phyloP scores from a whole-genome alignment of 768 basidiomycete genomes.

The Kwoniella mangroviensis region DNA sequence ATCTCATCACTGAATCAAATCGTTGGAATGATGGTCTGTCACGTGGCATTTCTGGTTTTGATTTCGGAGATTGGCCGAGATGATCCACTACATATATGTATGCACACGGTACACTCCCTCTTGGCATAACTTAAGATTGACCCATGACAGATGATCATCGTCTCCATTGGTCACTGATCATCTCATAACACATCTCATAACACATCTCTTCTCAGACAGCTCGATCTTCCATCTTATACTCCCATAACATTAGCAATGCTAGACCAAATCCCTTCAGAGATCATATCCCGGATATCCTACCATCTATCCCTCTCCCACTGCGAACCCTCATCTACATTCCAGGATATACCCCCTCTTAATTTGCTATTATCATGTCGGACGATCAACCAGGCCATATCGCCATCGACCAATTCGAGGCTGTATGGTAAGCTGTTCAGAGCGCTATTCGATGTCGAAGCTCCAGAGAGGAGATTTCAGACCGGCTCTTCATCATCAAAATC shows the following conservation, averaged over 20 bases:
- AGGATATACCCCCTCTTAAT: slow-evolving; percentile 29
- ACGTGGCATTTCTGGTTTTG: too few species aligned
- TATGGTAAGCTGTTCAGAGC: slow-evolving; percentile 46
- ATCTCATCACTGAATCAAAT: too few species aligned
- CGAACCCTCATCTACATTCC: background rate
- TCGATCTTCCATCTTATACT: too few species aligned
- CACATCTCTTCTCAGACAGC: background rate
- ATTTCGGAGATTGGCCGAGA: too few species aligned
- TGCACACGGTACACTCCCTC: too few species aligned
- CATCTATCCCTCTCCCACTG: slow-evolving; percentile 61
- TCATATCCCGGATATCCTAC: slow-evolving; percentile 78
- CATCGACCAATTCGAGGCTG: slow-evolving; percentile 42
- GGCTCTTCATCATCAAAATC: background rate
- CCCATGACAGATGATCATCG: background rate
- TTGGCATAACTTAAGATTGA: background rate
- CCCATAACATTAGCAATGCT: slow-evolving; percentile 49
- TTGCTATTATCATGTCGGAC: slow-evolving; percentile 42
- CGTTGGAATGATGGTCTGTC: too few species aligned
- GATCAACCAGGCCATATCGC: slow-evolving; percentile 36
- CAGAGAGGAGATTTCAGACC: slow-evolving; percentile 52
- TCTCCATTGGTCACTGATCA: background rate
- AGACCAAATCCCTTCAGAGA: slow-evolving; percentile 70
- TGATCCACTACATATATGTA: too few species aligned
- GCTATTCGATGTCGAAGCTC: slow-evolving; percentile 47
- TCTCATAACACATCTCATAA: background rate